These are phyloP conservation scores for Biscogniauxia marginata DNA, from an alignment of 2,329 filamentous ascomycete genomes.

Conservation along the genomic window DNA sequence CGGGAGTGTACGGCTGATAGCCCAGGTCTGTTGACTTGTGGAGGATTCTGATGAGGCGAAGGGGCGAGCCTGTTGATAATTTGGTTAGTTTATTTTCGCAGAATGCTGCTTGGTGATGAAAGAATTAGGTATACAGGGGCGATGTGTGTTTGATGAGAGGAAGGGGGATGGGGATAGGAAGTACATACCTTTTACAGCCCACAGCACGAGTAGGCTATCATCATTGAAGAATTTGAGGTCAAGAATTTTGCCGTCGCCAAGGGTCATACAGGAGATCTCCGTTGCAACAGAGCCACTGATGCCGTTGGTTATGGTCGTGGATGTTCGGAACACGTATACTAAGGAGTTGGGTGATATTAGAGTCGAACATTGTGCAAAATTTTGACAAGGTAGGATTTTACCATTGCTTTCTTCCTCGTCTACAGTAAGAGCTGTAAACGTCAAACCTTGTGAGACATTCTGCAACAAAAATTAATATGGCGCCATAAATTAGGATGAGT, in stretches of 20 bases:
- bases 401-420: constrained; percentile 37
- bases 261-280: constrained; percentile 40
- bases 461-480: constrained; percentile 22
- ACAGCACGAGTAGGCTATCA: constrained; percentile 58
- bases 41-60: constrained; percentile 37
- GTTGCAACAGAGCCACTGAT: constrained; percentile 50
- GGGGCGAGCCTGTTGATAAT: constrained; percentile 15
- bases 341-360: neutral
- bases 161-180: neutral
- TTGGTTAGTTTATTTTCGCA: neutral
- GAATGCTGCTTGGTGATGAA: neutral
- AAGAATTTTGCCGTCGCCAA: constrained; percentile 46
- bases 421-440: constrained; percentile 43
- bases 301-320: constrained; percentile 54
- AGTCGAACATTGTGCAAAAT: neutral
- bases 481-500: neutral
- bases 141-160: neutral
- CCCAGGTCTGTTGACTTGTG: constrained; percentile 36
- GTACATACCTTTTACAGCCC: constrained; percentile 38
- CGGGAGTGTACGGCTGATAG: constrained; percentile 36
- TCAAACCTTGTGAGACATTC: constrained; percentile 35
- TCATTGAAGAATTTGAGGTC: constrained; percentile 70
- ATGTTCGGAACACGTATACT: constrained; percentile 59
- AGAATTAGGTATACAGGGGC: neutral
- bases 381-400: constrained; percentile 22